Percentiles rank a stretch among this genome's conserved stretches.
Evolutionary conservation across 306 rosid species (phyloP).

Genomic region (Sesbania bispinosa): DNA sequence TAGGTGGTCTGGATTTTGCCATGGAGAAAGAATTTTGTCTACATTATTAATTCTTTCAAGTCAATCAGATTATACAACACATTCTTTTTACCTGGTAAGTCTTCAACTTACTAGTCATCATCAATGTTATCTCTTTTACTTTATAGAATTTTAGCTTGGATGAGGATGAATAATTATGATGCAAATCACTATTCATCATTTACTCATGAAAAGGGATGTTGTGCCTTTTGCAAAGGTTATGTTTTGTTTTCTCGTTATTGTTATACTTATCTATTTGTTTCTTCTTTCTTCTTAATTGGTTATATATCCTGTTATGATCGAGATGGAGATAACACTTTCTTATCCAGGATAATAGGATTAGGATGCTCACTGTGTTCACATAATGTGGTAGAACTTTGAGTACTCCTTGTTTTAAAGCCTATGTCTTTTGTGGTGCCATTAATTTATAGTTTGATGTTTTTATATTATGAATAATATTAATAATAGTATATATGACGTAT

Average conservation of each 20-base stretch:
- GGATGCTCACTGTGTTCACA: neutral
- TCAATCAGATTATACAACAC: neutral
- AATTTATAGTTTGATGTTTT: neutral
- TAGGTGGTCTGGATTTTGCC: constrained; percentile 25
- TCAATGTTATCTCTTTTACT: neutral
- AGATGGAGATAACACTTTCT: neutral
- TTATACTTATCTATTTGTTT: neutral
- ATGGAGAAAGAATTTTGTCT: neutral
- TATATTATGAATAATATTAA: neutral
- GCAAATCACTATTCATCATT: too few relatives aligned
- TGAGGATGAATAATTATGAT: too few relatives aligned
- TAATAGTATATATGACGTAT: neutral
- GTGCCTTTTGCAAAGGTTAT: neutral
- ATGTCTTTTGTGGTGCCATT: neutral
- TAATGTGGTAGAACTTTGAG: neutral
- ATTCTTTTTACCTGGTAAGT: neutral
- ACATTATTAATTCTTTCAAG: too few relatives aligned
- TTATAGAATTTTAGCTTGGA: neutral
- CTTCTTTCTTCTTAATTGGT: neutral
- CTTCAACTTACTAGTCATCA: neutral
- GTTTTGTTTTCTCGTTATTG: neutral
- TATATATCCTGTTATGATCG: too few relatives aligned
- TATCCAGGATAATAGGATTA: neutral
- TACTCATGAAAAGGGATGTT: neutral
- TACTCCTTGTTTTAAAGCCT: neutral